phyloP scores from a whole-genome alignment of 257 asterid species.

The Nicotiana noctiflora region DNA sequence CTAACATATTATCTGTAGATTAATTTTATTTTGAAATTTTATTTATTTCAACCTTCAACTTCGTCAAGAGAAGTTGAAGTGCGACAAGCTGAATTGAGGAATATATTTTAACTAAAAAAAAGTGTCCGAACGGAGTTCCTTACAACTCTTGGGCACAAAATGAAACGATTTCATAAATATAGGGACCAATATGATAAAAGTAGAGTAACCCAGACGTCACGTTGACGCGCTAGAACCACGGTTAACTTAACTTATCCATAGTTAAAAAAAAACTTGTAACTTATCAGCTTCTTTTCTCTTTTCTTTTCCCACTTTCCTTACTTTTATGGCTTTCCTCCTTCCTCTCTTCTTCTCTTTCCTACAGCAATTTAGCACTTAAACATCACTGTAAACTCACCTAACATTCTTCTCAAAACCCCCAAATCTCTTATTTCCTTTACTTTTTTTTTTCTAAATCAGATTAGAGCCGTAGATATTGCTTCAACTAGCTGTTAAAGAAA shows the following conservation, averaged over 20 bases:
- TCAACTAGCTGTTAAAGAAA: background rate
- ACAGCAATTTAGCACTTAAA: background rate
- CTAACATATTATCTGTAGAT: background rate
- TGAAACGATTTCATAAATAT: background rate
- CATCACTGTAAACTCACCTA: background rate
- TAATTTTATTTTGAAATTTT: background rate
- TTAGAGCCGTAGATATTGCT: background rate
- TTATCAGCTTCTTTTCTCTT: background rate
- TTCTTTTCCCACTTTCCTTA: background rate
- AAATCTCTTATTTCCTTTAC: background rate
- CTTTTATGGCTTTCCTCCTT: constrained; percentile 3
- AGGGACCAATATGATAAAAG: background rate
- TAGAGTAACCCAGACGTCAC: background rate
- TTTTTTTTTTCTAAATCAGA: background rate
- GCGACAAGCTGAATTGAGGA: background rate
- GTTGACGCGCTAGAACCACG: background rate
- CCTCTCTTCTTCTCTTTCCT: background rate
- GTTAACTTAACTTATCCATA: background rate
- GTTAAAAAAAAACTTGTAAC: background rate
- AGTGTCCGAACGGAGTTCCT: too few relatives aligned
- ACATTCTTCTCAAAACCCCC: background rate
- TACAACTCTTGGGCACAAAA: background rate
- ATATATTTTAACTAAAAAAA: background rate
- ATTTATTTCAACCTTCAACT: background rate
- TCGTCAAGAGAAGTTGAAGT: background rate